Conservation (phyloP, 2,329 filamentous ascomycete species). For the Ambrosiella cleistominuta region DNA sequence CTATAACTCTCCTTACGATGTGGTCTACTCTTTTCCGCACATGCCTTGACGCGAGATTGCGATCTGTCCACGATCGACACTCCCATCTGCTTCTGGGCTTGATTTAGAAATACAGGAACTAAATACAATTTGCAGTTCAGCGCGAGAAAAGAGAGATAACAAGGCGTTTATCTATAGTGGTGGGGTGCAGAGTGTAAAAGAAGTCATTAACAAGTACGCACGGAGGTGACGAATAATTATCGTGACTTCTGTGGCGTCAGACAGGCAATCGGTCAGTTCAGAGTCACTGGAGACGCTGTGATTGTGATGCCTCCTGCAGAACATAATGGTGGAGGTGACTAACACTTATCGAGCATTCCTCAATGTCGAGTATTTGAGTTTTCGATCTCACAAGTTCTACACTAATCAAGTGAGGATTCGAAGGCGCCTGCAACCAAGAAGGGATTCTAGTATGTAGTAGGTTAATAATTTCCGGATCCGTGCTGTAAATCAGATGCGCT, state of each 20-base stretch:
- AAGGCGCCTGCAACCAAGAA: background rate
- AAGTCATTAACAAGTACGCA: no score
- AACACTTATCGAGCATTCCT: background rate
- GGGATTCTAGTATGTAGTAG: background rate
- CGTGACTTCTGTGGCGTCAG: no score
- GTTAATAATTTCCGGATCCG: background rate
- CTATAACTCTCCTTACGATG: background rate
- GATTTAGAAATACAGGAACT: background rate
- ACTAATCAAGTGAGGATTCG: background rate
- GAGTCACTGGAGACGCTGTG: background rate
- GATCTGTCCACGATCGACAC: slow-evolving; percentile 3
- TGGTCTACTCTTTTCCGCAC: slow-evolving; percentile 1
- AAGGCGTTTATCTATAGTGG: background rate
- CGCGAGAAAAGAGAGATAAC: background rate
- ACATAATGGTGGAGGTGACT: background rate
- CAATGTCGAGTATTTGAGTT: background rate
- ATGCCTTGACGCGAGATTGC: slow-evolving; percentile 1
- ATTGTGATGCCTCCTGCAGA: background rate
- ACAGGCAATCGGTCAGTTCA: background rate
- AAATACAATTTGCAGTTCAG: background rate
- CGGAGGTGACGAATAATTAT: no score
- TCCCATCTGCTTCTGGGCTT: background rate
- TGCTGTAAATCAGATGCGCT: background rate
- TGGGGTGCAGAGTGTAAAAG: background rate
- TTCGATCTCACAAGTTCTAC: background rate